Conservation (phyloP, 2,329 filamentous ascomycete species). For the Colletotrichum cuscutae region DNA sequence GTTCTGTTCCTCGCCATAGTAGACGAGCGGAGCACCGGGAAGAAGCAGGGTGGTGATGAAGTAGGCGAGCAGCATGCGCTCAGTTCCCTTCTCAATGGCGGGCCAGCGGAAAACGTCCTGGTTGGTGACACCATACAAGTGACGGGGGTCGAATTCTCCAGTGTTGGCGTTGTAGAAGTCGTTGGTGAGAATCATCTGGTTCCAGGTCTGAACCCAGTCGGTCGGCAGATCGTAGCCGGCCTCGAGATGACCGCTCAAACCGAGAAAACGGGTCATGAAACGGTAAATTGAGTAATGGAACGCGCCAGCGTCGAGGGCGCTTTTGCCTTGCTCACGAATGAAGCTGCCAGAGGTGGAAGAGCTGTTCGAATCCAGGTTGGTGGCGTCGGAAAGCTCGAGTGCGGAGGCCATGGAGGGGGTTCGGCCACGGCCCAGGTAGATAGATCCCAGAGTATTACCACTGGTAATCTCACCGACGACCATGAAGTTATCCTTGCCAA, state of each 20-base stretch:
- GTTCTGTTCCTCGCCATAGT: conserved; percentile 74
- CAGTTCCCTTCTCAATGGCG: conserved; percentile 64
- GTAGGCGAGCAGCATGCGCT: conserved; percentile 65
- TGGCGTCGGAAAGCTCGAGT: conserved; percentile 29
- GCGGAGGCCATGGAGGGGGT: conserved; percentile 45
- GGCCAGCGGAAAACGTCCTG: conserved; percentile 76
- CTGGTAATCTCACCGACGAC: conserved; percentile 72
- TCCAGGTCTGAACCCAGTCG: conserved; percentile 62
- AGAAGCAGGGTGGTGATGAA: conserved; percentile 69
- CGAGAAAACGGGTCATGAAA: conserved; percentile 44
- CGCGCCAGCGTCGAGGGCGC: conserved; percentile 56
- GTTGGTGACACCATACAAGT: conserved; percentile 73
- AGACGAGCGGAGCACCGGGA: conserved; percentile 68
- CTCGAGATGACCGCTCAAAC: conserved; percentile 44
- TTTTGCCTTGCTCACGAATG: conserved; percentile 65
- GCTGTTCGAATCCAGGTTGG: conserved; percentile 34
- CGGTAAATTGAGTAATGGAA: conserved; percentile 51
- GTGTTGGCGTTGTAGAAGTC: conserved; percentile 70
- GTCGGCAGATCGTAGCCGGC: conserved; percentile 44
- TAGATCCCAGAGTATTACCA: conserved; percentile 68
- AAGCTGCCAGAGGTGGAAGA: conserved; percentile 44
- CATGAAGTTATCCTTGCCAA: conserved; percentile 72
- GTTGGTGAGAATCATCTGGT: conserved; percentile 66
- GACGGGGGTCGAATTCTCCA: conserved; percentile 70
- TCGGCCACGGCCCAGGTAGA: conserved; percentile 71